These are phyloP conservation scores for Mycena epipterygia DNA, from an alignment of 768 basidiomycete genomes.

Conservation along the genomic window DNA sequence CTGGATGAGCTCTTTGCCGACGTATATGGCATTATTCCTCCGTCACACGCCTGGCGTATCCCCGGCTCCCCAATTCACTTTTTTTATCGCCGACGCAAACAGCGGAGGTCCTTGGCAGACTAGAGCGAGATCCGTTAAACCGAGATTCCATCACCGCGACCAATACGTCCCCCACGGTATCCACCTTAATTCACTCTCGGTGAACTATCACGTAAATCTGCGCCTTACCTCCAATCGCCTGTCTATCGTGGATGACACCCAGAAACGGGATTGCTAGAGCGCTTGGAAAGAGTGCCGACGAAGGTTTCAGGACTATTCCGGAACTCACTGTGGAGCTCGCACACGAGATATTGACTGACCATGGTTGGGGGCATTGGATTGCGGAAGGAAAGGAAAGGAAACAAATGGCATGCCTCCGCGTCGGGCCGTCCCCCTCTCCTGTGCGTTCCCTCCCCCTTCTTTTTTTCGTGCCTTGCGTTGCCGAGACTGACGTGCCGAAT, in stretches of 20 bases:
- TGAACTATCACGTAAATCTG: background rate
- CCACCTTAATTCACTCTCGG: background rate
- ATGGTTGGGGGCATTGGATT: background rate
- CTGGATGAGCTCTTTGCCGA: background rate
- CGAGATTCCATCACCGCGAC: background rate
- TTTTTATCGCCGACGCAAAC: background rate
- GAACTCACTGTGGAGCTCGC: slow-evolving; percentile 1
- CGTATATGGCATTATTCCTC: background rate
- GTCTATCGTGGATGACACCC: background rate
- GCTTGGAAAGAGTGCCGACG: background rate
- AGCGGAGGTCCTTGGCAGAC: background rate
- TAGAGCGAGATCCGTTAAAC: too few species aligned
- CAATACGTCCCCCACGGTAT: background rate
- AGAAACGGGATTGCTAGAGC: background rate
- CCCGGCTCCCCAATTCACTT: background rate
- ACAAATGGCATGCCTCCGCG: too few species aligned
- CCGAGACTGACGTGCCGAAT: too few species aligned
- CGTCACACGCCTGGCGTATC: background rate
- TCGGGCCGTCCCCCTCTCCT: too few species aligned
- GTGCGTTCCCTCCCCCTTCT: too few species aligned
- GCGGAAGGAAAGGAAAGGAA: too few species aligned
- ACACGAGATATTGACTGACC: background rate
- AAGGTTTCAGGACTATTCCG: background rate
- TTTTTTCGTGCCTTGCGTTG: too few species aligned
- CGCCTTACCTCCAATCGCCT: background rate